These are phyloP conservation scores for Dimocarpus longan DNA, from an alignment of 345 rosid genomes.

Conservation along the genomic window DNA sequence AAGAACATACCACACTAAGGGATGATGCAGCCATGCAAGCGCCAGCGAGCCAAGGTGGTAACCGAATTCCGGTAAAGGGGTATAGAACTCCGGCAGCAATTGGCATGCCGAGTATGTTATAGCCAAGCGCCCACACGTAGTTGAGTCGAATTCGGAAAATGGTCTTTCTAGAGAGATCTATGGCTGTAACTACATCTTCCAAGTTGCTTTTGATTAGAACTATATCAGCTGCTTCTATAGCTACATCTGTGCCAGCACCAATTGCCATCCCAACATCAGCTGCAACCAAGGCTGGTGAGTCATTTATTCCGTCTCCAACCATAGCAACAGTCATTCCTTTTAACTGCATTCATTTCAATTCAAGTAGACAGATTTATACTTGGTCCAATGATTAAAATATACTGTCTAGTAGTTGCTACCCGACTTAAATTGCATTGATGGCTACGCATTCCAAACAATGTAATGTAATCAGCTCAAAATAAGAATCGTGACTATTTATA, in stretches of 20 bases:
- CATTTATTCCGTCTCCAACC: slow-evolving; percentile 88
- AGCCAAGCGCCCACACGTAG: slow-evolving; percentile 81
- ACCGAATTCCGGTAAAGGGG: slow-evolving; percentile 65
- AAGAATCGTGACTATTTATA: background rate
- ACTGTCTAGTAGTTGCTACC: background rate
- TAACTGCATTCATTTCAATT: slow-evolving; percentile 41
- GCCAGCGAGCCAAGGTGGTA: slow-evolving; percentile 86
- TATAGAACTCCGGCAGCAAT: slow-evolving; percentile 69
- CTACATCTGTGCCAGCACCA: slow-evolving; percentile 80
- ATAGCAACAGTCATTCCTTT: slow-evolving; percentile 60
- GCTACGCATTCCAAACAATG: background rate
- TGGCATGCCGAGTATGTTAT: slow-evolving; percentile 69
- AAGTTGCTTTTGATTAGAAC: slow-evolving; percentile 75
- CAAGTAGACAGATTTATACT: background rate
- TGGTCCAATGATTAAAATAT: background rate
- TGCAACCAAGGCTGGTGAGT: slow-evolving; percentile 75
- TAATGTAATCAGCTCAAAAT: background rate
- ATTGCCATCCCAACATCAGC: slow-evolving; percentile 82
- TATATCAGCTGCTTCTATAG: slow-evolving; percentile 78
- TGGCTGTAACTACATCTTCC: slow-evolving; percentile 71
- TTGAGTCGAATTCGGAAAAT: slow-evolving; percentile 64
- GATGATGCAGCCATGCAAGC: slow-evolving; percentile 88
- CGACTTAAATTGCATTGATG: background rate
- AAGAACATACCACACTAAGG: slow-evolving; percentile 73
- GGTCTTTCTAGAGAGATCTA: slow-evolving; percentile 68